Base-by-base conservation (phyloP, 768 basidiomycete genomes). In the Pholiota microspora region DNA sequence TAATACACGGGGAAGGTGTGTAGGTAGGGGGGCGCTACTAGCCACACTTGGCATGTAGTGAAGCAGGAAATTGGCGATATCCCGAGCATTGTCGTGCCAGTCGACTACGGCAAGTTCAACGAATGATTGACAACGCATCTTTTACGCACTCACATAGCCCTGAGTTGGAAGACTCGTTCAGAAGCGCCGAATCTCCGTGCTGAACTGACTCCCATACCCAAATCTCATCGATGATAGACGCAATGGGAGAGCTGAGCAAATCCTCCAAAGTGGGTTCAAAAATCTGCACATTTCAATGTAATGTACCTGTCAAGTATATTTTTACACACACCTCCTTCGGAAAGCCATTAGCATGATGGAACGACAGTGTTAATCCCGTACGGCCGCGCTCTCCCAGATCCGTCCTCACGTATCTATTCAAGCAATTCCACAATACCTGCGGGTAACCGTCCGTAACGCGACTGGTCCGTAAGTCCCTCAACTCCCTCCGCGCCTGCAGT, bases 281-380 rank as follows among this genome's bases (percentile, higher is more conserved):
- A 7, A 81, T 88, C 92, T 95, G 61, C 16, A 25, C 16, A 36
- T 46, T 36, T 28, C 44, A 51, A 44, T 10, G n/a, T 27, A 45
- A 44, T 23, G 21, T 42, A 34, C 7, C 7, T n/a, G 13, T 31
- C 16, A 24, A 23, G n/a, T 3, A 23, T 21, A 23, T 36, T 15
- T 8, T 8, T 4, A 23, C 2, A 58, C 81, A 45, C 50, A 84
- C 90, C 83, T 95, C 92, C 67, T 94, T 95, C 45, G 82, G 83
- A 61, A 95, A 88, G 1, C 94, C 93, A 68, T 92, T 95, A 2
- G 91, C 92, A 66, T 95, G 94, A 3, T 83, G 81, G 45, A 90
- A 74, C 58, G 94, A 80, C 49, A 95, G 68, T 0, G 92, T 95
- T 8, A 89, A 49, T 0, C 87, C 82, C 10, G 71, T 70, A 21